These are phyloP conservation scores for Kernera saxatilis DNA, from an alignment of 345 rosid species.

Conservation along the genomic window DNA sequence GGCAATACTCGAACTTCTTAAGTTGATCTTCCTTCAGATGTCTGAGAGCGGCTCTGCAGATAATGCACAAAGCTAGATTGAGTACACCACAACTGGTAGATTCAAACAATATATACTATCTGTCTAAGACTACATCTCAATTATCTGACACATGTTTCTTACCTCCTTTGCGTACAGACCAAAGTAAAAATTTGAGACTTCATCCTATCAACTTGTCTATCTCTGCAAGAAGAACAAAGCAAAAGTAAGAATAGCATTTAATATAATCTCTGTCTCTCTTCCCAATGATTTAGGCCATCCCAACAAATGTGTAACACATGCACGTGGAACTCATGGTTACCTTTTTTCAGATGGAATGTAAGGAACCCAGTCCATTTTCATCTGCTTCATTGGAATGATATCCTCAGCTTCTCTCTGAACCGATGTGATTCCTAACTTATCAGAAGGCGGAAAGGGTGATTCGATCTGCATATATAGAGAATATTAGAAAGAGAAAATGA, in stretches of 20 bases:
- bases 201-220: conserved; percentile 58
- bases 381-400: conserved; percentile 80
- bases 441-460: conserved; percentile 83
- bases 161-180: conserved; percentile 89
- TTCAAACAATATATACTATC: background rate
- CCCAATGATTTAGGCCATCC: background rate
- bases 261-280: background rate
- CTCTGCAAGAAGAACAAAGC: conserved; percentile 44
- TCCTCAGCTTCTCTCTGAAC: conserved; percentile 69
- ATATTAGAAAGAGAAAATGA: background rate
- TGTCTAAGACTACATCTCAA: background rate
- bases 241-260: background rate
- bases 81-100: background rate
- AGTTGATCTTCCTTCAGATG: conserved; percentile 77
- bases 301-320: conserved; percentile 2
- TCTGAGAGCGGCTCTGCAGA: conserved; percentile 78
- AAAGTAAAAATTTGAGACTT: conserved; percentile 58
- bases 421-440: conserved; percentile 71
- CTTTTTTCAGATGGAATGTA: conserved; percentile 76
- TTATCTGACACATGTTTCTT: background rate
- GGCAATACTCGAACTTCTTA: conserved; percentile 83
- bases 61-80: conserved; percentile 14
- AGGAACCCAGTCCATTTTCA: conserved; percentile 98
- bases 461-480: conserved; percentile 41
- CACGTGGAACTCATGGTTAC: conserved; percentile 30